These are phyloP conservation scores for Roridomyces roridus DNA, from an alignment of 768 basidiomycete species.

Conservation along the genomic window DNA sequence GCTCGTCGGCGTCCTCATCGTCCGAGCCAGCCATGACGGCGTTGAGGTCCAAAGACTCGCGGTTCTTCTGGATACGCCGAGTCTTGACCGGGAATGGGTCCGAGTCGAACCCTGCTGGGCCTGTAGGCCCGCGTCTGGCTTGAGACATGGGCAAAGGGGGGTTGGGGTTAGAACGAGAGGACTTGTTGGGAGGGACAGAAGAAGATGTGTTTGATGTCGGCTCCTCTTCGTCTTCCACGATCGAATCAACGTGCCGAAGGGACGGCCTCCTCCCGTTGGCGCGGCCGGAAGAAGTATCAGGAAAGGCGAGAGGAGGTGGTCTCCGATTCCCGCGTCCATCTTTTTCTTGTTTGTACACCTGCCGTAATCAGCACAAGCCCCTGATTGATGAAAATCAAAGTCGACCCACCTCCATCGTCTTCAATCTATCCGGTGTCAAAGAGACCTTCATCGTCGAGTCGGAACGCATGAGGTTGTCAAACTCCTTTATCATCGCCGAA, in stretches of 20 bases:
- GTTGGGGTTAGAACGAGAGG: conserved; percentile 39
- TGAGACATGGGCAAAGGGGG: conserved; percentile 26
- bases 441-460: conserved; percentile 94
- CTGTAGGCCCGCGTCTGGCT: conserved; percentile 33
- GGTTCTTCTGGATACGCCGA: conserved; percentile 57
- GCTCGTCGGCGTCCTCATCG: conserved; percentile 49
- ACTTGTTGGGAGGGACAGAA: conserved; percentile 33
- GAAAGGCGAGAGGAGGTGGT: conserved; percentile 39
- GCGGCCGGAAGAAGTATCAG: conserved; percentile 32
- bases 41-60: conserved; percentile 78
- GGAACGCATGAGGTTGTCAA: conserved; percentile 92
- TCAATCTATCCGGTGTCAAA: conserved; percentile 91
- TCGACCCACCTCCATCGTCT: conserved; percentile 86
- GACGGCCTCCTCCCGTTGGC: conserved; percentile 47
- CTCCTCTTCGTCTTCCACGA: conserved; percentile 72
- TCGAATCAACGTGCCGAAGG: conserved; percentile 66
- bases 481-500: conserved; percentile 71
- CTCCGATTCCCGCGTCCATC: conserved; percentile 51
- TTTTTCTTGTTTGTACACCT: conserved; percentile 82
- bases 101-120: conserved; percentile 30
- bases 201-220: conserved; percentile 43
- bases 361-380: conserved; percentile 15
- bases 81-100: conserved; percentile 52
- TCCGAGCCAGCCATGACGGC: conserved; percentile 77
- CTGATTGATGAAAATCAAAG: conserved; percentile 20